A percentile compares a stretch with the other conserved stretches of the same genome.
phyloP scores from a whole-genome alignment of 805 yeast genomes.

The Kuraishia ogatae region DNA sequence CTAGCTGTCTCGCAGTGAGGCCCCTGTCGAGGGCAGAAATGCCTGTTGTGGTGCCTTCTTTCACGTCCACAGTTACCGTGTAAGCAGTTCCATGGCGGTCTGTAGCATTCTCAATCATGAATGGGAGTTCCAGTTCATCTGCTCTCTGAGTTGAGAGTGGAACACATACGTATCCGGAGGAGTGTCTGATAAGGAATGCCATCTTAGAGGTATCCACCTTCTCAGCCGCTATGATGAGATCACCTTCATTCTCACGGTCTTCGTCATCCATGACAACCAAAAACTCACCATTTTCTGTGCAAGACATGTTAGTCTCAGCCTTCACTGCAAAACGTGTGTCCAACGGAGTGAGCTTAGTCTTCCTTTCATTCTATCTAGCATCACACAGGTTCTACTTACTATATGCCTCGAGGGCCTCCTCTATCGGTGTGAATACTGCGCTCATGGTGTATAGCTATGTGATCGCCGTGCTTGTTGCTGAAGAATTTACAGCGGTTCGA shows the following conservation, averaged over 20 bases:
- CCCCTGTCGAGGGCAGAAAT: constrained; percentile 94
- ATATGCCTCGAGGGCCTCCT: constrained; percentile 67
- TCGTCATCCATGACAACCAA: constrained; percentile 97
- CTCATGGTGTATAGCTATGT: neutral
- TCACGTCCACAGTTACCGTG: constrained; percentile 83
- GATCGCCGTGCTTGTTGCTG: too few species aligned
- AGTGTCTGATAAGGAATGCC: constrained; percentile 87
- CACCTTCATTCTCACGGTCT: constrained; percentile 95
- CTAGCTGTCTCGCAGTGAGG: constrained; percentile 65
- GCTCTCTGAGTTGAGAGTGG: constrained; percentile 77
- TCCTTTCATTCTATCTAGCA: neutral
- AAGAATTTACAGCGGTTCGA: too few species aligned
- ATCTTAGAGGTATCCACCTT: constrained; percentile 69
- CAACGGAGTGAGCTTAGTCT: neutral
- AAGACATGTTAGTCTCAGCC: neutral
- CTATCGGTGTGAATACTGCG: constrained; percentile 39
- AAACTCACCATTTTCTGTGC: constrained; percentile 59
- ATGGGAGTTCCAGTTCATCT: constrained; percentile 69
- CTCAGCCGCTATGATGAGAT: constrained; percentile 88
- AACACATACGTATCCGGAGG: constrained; percentile 90
- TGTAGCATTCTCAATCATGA: constrained; percentile 53
- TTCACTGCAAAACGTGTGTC: too few species aligned
- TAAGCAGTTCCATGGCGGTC: constrained; percentile 97
- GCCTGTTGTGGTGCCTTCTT: constrained; percentile 92
- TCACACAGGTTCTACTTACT: constrained; percentile 22